Percentiles rank a stretch among this genome's conserved stretches.
These are phyloP conservation scores for Trypanosoma brucei DNA, from an alignment of 208 protist species.

Conservation along the genomic window DNA sequence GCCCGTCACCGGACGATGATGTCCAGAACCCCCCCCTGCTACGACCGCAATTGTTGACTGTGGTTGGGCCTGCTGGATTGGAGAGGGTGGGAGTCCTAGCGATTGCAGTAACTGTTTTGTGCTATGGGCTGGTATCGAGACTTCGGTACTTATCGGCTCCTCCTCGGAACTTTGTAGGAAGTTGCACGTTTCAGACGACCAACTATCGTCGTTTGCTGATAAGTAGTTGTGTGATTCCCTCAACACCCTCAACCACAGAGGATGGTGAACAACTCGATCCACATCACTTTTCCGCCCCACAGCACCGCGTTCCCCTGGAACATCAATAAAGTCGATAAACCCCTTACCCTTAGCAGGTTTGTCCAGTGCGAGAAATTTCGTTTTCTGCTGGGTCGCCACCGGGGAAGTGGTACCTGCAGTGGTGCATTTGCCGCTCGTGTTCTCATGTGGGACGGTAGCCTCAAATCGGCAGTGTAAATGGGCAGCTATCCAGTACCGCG, in stretches of 20 bases:
- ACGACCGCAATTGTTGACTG: too few species aligned
- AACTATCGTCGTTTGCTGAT: constrained; percentile 27
- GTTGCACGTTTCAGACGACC: constrained; percentile 12
- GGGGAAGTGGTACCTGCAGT: background rate
- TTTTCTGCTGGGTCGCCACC: constrained; percentile 12
- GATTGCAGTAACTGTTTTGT: constrained; percentile 36
- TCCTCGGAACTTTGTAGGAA: background rate
- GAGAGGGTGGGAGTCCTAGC: constrained; percentile 14
- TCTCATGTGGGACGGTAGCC: constrained; percentile 49
- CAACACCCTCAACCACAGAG: constrained; percentile 60
- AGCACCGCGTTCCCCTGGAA: constrained; percentile 22
- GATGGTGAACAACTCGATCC: constrained; percentile 49
- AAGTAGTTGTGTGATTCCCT: constrained; percentile 43
- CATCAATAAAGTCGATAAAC: constrained; percentile 78
- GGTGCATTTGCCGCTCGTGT: constrained; percentile 8
- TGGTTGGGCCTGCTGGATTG: too few species aligned
- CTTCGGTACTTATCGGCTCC: constrained; percentile 1
- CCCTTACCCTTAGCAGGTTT: constrained; percentile 77
- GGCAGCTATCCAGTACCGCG: constrained; percentile 77
- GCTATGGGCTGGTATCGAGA: constrained; percentile 16
- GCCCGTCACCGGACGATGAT: too few species aligned
- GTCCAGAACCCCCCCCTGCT: too few species aligned
- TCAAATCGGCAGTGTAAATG: constrained; percentile 89
- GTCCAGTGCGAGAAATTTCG: constrained; percentile 84
- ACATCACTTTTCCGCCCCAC: background rate